Evolutionary conservation across 176 grass and related monocot species (phyloP).

Genomic region (Dendrocalamus sinicus): DNA sequence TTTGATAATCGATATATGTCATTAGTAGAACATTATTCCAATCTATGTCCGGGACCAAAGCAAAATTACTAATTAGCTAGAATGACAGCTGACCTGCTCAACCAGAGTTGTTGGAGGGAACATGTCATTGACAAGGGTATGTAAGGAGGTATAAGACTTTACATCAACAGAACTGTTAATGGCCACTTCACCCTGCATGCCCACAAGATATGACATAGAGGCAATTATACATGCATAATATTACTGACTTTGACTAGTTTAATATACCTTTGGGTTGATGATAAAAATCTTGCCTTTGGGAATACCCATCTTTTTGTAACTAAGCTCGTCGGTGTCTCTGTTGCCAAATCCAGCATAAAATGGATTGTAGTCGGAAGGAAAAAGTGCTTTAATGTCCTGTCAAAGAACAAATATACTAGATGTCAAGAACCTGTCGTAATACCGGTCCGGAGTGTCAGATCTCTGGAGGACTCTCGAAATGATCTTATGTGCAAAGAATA

Average conservation of each 20-base stretch:
- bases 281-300: constrained; percentile 99
- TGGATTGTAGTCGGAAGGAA: constrained; percentile 94
- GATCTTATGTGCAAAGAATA: background rate
- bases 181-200: constrained; percentile 87
- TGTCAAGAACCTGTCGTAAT: background rate
- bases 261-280: constrained; percentile 93
- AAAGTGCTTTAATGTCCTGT: constrained; percentile 98
- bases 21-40: constrained; percentile 3
- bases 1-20: constrained; percentile 11
- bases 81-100: constrained; percentile 79
- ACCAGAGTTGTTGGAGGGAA: constrained; percentile 95
- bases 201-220: constrained; percentile 27
- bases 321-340: constrained; percentile 97
- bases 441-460: background rate
- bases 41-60: background rate
- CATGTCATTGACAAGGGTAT: constrained; percentile 97
- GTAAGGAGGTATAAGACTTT: constrained; percentile 97
- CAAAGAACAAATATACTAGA: constrained; percentile 35
- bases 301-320: constrained; percentile 96
- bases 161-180: constrained; percentile 90
- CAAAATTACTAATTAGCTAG: constrained; percentile 8
- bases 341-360: constrained; percentile 99
- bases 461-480: background rate
- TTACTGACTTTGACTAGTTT: background rate
- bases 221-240: constrained; percentile 19